Base-by-base conservation (phyloP, 768 basidiomycete species). In the Leccinum subgranulosum region DNA sequence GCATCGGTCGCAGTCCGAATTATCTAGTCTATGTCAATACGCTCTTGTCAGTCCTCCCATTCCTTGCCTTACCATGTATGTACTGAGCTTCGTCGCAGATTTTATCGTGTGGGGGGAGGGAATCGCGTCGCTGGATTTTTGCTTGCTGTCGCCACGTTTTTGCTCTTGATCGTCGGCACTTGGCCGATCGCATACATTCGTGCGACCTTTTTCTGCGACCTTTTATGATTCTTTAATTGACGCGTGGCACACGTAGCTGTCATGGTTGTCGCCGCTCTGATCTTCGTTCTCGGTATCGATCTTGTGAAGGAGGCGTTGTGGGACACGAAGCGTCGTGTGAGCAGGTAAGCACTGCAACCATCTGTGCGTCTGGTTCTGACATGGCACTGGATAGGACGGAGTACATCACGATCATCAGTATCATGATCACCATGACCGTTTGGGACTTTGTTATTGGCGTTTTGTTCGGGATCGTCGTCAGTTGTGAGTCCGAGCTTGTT, bases 401-500 rank as follows among this genome's bases (percentile, higher is more conserved):
- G 66, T 93, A 92, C 62, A 79, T 92, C 61, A 94, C 91, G 3
- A 92, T 94, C 50, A 70, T 84, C 27, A 88, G 88, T 61, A 94
- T 93, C 72, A 90, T 94, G 79, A 77, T 95, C 25, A 87, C 85
- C 57, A 98, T 98, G 96, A 95, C 94, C 2, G 81, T 82, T 3
- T 93, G 85, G 86, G 94, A 98, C 74, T 98, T 98, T 65, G 94
- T 98, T 6, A 84, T 88, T 62, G 96, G 96, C 0, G 90, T 99
- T 0, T 72, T 95, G 3, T 92, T 95, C 65, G 96, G 96, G 6
- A 92, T 98, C 66, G 76, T 96, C 55, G 85, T 94, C 56, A 92
- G 92, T 65, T 97, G 94, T 88, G 72, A 67, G 87, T 76, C 1
- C 10, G 48, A 43, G 4, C 9, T 4, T 36, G 41, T 10, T 50